Percentiles rank a stretch among this genome's conserved stretches.
Conservation (phyloP, 371 early-diverging fungal species). For the Funneliformis caledonium region DNA sequence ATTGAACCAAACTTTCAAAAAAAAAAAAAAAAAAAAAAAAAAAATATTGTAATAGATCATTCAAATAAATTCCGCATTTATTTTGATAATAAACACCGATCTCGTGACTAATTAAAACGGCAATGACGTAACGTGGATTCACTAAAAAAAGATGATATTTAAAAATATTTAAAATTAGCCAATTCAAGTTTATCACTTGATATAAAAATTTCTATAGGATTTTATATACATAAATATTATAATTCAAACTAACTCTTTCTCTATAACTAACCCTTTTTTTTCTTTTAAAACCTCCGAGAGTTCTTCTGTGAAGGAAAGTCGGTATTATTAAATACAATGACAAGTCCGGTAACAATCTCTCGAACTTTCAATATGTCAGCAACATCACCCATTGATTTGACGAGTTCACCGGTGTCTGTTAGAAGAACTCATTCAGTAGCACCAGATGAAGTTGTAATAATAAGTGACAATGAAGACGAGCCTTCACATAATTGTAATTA, state of each 20-base stretch:
- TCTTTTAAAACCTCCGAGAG: background rate
- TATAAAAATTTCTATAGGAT: too few species aligned
- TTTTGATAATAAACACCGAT: too few species aligned
- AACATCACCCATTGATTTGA: slow-evolving; percentile 7
- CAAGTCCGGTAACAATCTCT: background rate
- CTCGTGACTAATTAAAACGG: too few species aligned
- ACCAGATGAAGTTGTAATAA: background rate
- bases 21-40: too few species aligned
- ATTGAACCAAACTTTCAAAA: too few species aligned
- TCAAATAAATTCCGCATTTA: too few species aligned
- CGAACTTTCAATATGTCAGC: background rate
- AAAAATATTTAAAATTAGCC: too few species aligned
- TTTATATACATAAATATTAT: too few species aligned
- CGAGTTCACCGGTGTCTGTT: background rate
- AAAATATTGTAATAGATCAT: too few species aligned
- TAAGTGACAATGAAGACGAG: slow-evolving; percentile 6
- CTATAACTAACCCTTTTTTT: background rate
- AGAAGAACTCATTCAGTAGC: background rate
- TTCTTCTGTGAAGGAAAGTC: background rate
- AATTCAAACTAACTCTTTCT: background rate
- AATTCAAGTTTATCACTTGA: too few species aligned
- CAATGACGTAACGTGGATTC: too few species aligned
- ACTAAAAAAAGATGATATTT: too few species aligned
- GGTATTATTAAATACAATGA: background rate
- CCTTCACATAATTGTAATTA: background rate